These are phyloP conservation scores for Styphnolobium japonicum DNA, from an alignment of 306 rosid species.

Conservation along the genomic window DNA sequence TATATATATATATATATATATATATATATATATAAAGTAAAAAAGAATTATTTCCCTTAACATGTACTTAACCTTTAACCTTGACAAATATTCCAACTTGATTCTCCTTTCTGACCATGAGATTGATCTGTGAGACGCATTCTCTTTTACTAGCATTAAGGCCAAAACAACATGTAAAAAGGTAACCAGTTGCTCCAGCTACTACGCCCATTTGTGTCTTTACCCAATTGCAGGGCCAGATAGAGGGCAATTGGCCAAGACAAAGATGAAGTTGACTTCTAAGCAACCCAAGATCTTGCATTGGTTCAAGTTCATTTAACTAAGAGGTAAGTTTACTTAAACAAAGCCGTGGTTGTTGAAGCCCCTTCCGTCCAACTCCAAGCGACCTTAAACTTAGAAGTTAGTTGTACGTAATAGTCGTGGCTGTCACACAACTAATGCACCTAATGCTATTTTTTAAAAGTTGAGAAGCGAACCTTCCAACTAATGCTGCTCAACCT, in stretches of 20 bases:
- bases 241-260: not conserved
- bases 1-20: no score
- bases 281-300: constrained; percentile 12
- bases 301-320: not conserved
- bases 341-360: constrained; percentile 10
- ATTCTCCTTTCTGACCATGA: not conserved
- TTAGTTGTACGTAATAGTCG: not conserved
- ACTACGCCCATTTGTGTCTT: not conserved
- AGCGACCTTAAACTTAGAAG: not conserved
- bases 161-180: not conserved
- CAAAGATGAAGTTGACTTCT: constrained; percentile 18
- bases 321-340: constrained; percentile 9
- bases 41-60: no score
- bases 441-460: not conserved
- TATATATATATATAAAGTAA: no score
- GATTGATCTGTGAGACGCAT: not conserved
- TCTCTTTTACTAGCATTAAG: not conserved
- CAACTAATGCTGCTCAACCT: not conserved
- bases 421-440: constrained; percentile 13
- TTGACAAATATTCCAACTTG: not conserved
- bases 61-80: not conserved
- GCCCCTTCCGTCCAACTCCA: constrained; percentile 24
- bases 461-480: not conserved
- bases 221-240: not conserved
- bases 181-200: not conserved